Conservation (phyloP, 306 rosid species). For the Echinosophora koreensis region DNA sequence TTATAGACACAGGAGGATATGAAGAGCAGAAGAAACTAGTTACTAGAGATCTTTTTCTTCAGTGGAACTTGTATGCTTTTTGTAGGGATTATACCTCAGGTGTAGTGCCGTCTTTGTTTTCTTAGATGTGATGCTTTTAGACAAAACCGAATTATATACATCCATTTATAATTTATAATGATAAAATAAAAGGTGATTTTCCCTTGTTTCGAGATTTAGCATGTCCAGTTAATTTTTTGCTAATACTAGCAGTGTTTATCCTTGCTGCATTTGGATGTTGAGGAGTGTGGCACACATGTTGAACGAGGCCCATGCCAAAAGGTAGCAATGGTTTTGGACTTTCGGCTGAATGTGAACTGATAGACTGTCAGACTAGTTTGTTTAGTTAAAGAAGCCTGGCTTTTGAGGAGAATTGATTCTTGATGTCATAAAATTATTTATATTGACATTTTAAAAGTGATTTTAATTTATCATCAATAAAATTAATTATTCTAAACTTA, state of each 20-base stretch:
- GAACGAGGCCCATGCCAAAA: background rate
- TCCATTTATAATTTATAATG: background rate
- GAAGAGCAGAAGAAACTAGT: conserved; percentile 18
- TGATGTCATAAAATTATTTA: no score
- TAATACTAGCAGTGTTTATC: background rate
- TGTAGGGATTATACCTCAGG: conserved; percentile 11
- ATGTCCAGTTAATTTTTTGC: background rate
- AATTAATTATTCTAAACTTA: no score
- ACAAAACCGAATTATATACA: conserved; percentile 19
- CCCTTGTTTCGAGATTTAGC: background rate
- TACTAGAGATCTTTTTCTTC: conserved; percentile 14
- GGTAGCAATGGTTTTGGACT: background rate
- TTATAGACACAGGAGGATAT: conserved; percentile 37
- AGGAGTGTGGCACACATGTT: background rate
- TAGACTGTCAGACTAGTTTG: no score
- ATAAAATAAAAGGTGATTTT: background rate
- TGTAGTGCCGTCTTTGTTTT: conserved; percentile 30
- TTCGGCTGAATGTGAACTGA: no score
- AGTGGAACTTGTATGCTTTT: conserved; percentile 19
- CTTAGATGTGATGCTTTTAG: conserved; percentile 36
- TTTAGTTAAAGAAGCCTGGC: no score
- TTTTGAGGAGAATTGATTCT: no score
- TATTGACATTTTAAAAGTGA: no score
- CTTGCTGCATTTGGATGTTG: background rate
- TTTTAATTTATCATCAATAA: no score